These are phyloP conservation scores for Phytophthora sp. DNA, from an alignment of 352 stramenopile genomes.

Conservation along the genomic window DNA sequence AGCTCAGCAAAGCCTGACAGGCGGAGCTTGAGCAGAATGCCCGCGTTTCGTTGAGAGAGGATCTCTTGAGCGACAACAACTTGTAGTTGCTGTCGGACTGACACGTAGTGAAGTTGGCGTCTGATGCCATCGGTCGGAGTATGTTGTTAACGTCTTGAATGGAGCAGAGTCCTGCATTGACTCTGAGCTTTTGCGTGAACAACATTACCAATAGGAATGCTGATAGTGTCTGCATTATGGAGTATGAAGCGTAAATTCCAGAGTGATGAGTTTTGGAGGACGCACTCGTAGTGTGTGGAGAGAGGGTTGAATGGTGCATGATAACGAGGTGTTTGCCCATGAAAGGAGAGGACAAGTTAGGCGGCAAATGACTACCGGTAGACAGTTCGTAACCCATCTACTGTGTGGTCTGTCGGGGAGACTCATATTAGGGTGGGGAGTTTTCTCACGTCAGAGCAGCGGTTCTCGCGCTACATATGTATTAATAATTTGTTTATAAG, in stretches of 20 bases:
- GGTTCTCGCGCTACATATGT: no score
- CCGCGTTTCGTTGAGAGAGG: conserved; percentile 8
- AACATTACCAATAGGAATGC: conserved; percentile 7
- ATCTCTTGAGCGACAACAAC: conserved; percentile 8
- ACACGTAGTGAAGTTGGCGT: conserved; percentile 22
- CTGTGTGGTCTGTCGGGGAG: no score
- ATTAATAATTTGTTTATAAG: no score
- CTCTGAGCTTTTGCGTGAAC: background rate
- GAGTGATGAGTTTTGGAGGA: no score
- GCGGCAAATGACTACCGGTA: no score
- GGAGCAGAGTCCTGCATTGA: conserved; percentile 24
- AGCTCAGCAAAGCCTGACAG: conserved; percentile 27
- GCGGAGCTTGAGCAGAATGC: conserved; percentile 32
- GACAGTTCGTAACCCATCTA: no score
- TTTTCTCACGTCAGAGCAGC: no score
- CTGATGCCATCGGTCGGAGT: conserved; percentile 1
- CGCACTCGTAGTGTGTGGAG: no score
- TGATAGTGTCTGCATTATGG: conserved; percentile 4
- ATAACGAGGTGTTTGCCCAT: no score
- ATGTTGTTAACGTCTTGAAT: conserved; percentile 1
- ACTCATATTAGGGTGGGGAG: no score
- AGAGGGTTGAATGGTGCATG: no score
- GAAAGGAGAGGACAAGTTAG: no score
- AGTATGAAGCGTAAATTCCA: background rate
- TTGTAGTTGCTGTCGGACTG: conserved; percentile 36